Evolutionary conservation across 768 basidiomycete genomes (phyloP).

Genomic region (Boletus reticuloceps): DNA sequence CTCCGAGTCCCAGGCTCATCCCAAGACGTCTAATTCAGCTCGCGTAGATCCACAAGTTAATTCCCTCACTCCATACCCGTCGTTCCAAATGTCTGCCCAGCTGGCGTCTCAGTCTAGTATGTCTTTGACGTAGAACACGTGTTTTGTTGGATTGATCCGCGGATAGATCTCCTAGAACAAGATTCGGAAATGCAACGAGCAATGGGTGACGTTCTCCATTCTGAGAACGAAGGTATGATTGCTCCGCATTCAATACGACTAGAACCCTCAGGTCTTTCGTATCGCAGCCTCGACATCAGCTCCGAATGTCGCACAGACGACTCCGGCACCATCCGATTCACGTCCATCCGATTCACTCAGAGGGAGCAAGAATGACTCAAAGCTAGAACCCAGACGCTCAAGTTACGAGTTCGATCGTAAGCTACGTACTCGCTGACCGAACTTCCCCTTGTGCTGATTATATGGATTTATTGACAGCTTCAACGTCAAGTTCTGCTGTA

Average conservation of each 20-base stretch:
- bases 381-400: constrained; percentile 4
- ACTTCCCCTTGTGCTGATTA: neutral
- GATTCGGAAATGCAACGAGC: constrained; percentile 72
- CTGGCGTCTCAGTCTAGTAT: constrained; percentile 54
- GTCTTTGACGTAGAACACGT: constrained; percentile 13
- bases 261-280: neutral
- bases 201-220: constrained; percentile 55
- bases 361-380: neutral
- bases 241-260: neutral
- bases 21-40: constrained; percentile 32
- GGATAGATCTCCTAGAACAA: constrained; percentile 60
- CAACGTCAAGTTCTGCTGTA: constrained; percentile 25
- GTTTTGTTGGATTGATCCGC: constrained; percentile 1
- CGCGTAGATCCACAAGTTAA: constrained; percentile 45
- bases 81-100: constrained; percentile 55
- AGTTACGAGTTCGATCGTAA: constrained; percentile 18
- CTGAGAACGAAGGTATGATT: constrained; percentile 39
- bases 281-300: constrained; percentile 13
- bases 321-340: constrained; percentile 2
- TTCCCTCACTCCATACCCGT: constrained; percentile 52
- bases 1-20: constrained; percentile 15
- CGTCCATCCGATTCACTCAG: constrained; percentile 16
- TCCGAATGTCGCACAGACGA: constrained; percentile 3
- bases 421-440: neutral
- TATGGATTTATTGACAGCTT: constrained; percentile 22